A percentile compares a stretch with the other conserved stretches of the same genome.
These are phyloP conservation scores for Metschnikowia matae DNA, from an alignment of 805 yeast species.

Conservation along the genomic window DNA sequence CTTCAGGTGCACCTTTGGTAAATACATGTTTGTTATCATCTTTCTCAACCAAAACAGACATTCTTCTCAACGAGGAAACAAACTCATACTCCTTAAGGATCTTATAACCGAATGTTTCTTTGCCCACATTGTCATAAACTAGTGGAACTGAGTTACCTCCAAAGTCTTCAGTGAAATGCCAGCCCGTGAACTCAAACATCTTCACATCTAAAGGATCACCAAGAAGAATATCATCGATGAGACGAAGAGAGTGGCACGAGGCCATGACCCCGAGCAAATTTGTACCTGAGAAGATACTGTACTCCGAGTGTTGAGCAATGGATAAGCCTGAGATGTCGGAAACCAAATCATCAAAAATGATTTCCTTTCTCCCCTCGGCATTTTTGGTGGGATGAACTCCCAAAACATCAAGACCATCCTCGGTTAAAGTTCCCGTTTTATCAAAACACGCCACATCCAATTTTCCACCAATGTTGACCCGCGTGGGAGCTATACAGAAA, in stretches of 20 bases:
- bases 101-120: conserved; percentile 22
- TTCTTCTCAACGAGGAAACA: conserved; percentile 77
- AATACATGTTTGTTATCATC: conserved; percentile 28
- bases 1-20: conserved; percentile 98
- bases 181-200: conserved; percentile 86
- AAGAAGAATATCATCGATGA: conserved; percentile 70
- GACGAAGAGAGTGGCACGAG: conserved; percentile 82
- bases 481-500: conserved; percentile 89
- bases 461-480: conserved; percentile 95
- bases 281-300: neutral
- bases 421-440: conserved; percentile 96
- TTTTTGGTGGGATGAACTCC: conserved; percentile 45
- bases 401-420: conserved; percentile 89
- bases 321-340: conserved; percentile 10
- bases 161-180: conserved; percentile 71
- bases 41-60: conserved; percentile 68
- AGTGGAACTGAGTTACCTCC: conserved; percentile 20
- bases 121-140: conserved; percentile 17
- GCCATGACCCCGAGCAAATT: conserved; percentile 47
- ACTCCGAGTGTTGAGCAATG: neutral
- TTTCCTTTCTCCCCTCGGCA: conserved; percentile 39
- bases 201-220: conserved; percentile 94
- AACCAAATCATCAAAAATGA: conserved; percentile 30
- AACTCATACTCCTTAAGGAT: conserved; percentile 68
- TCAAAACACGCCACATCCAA: conserved; percentile 88